Evolutionary conservation across 2,329 filamentous ascomycete genomes (phyloP), one percentile per base, ranked within the genome.

Genomic region (Trichoderma koningii): DNA sequence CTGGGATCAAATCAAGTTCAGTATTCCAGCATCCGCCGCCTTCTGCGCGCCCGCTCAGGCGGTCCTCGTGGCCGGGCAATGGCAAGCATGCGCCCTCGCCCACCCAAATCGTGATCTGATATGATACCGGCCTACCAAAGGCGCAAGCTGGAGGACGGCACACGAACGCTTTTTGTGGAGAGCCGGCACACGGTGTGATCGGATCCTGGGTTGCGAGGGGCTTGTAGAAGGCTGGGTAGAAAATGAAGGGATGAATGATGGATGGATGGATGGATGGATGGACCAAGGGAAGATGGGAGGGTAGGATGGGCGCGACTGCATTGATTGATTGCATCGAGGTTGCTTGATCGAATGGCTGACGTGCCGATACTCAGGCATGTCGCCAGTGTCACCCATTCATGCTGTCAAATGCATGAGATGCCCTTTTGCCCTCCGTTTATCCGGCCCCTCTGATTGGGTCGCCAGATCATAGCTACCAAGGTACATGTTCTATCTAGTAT

Each of bases 131-230:
- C 19, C 38, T 42, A 26, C 55, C 41, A 15, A 57, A 28, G 7
- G 41, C 38, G 55, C 55, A 26, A 45, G 55, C 41, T 57, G 41
- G 41, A 12, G 47, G 38, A 45, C 42, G 59, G 50, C 59, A 62
- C 59, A 41, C 59, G 59, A 62, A 62, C 59, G 47, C 38, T 34
- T 47, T 45, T 62, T 34, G 59, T 55, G 59, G 59, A 30, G 42
- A 23, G 3, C 34, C 7, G 19, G 44, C 19, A 50, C 44, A 38
- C 28, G 28, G 47, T 28, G 52, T 42, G 48, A 23, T 51, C 23
- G 12, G 17, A 50, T 38, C 34, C 34, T 38, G 10, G 34, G 34
- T 38, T 38, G 34, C 34, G 34, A 38, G 10, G 34, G 34, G 7
- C 42, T 30, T 30, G 30, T 30, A 7, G 30, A 30, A 30, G 30